Evolutionary conservation across 2,329 filamentous ascomycete species (phyloP), one percentile per base, ranked within the genome.

Genomic region (Venturia effusa): DNA sequence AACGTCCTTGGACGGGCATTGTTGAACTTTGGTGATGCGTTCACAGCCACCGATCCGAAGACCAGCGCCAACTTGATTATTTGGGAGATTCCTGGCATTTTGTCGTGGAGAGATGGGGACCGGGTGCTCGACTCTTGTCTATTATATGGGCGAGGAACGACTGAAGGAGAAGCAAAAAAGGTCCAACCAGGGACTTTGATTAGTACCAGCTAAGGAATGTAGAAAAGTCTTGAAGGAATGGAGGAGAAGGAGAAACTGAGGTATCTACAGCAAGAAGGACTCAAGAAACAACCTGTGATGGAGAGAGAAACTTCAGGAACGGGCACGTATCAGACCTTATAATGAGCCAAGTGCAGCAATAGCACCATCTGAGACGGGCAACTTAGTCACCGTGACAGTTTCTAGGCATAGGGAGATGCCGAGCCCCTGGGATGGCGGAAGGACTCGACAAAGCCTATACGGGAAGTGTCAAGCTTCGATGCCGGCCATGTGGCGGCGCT

Each of bases 71-170:
- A 66, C 59, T 69, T 70, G 67, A 76, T 65, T 66, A 74, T 67
- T 64, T 71, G 70, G 66, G 70, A 70, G 70, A 75, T 64, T 71
- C 71, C 72, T 67, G 72, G 74, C 74, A 76, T 76, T 68, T 67
- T 40, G 40, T n/a, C 64, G 59, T 30, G 34, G 37, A 32, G 11
- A 11, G 41, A 62, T 22, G 32, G 54, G 6, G 32, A 19, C 32
- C 11, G 27, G 32, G 37, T 60, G 37, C 30, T 59, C 22, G 51
- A 57, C 51, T 57, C 4, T 41, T 60, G 24, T 60, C 19, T 60
- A 41, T 27, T 60, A 40, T 27, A 63, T 43, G 57, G 15, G 19
- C 15, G 62, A 64, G 41, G 39, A 32, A 64, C 19, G 7, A 43
- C 27, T 22, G 37, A n/a, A 32, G 32, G 15, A 34, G n/a, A 54